These are phyloP conservation scores for Colletotrichum sp. DNA, from an alignment of 2,329 filamentous ascomycete species.

Conservation along the genomic window DNA sequence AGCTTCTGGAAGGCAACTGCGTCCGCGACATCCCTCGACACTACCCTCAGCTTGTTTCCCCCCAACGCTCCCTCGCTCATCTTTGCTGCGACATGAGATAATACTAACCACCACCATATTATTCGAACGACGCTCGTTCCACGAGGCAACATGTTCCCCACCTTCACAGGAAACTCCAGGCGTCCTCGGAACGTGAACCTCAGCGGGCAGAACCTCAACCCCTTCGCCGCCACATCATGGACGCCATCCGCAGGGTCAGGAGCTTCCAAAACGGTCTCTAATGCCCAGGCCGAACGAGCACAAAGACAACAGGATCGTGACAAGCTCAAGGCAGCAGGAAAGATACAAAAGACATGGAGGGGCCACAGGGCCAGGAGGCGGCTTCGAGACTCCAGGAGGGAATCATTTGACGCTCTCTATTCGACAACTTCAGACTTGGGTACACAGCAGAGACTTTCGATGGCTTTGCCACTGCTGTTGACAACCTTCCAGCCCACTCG, in stretches of 20 bases:
- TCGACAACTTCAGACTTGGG: constrained; percentile 35
- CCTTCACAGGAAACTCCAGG: constrained; percentile 87
- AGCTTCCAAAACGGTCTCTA: constrained; percentile 78
- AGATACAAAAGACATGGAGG: constrained; percentile 83
- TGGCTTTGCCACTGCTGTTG: constrained; percentile 53
- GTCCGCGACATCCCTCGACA: background rate
- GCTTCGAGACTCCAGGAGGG: constrained; percentile 63
- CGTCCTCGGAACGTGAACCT: constrained; percentile 93
- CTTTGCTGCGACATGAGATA: constrained; percentile 1
- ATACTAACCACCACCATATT: background rate
- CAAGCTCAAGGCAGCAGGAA: constrained; percentile 73
- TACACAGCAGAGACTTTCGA: constrained; percentile 38
- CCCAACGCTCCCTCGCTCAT: background rate
- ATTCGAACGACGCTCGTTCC: background rate
- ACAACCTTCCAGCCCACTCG: constrained; percentile 51
- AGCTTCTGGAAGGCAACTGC: constrained; percentile 19
- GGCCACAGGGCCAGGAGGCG: constrained; percentile 69
- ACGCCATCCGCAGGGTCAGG: constrained; percentile 62
- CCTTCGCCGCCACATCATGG: constrained; percentile 72
- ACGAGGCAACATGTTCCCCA: constrained; percentile 76
- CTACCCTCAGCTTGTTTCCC: background rate
- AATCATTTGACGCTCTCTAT: constrained; percentile 68
- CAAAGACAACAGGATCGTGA: constrained; percentile 83
- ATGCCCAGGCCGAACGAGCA: constrained; percentile 85
- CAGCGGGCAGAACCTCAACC: constrained; percentile 82